A percentile compares a stretch with the other conserved stretches of the same genome.
phyloP scores from a whole-genome alignment of 2,329 filamentous ascomycete genomes.

The Fusarium incarnatum region DNA sequence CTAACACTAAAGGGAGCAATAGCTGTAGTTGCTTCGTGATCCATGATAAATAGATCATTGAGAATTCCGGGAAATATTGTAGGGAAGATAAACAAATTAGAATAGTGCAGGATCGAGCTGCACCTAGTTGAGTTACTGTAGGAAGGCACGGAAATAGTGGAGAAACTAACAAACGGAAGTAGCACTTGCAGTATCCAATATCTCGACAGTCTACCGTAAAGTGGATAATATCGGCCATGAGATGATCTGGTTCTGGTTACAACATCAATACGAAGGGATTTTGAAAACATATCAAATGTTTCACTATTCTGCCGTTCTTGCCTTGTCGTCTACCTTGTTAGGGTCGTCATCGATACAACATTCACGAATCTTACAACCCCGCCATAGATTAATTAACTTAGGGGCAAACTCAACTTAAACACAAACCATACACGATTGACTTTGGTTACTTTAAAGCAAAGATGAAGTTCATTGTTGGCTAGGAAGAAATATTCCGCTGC shows the following conservation, averaged over 20 bases:
- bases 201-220: neutral
- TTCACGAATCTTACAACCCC: neutral
- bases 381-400: neutral
- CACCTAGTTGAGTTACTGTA: neutral
- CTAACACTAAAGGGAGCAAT: too few relatives aligned
- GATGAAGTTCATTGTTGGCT: neutral
- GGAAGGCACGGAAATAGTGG: neutral
- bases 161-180: neutral
- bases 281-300: neutral
- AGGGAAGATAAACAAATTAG: neutral
- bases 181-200: neutral
- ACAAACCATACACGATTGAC: neutral
- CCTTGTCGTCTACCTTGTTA: neutral
- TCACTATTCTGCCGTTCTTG: neutral
- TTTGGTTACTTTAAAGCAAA: neutral
- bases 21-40: too few relatives aligned
- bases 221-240: neutral
- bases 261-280: neutral
- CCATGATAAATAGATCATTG: neutral
- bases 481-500: neutral
- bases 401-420: neutral
- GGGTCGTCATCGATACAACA: slow-evolving; percentile 16
- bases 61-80: neutral
- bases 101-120: neutral
- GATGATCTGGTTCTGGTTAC: fast-evolving